Base-by-base conservation (phyloP, 345 rosid species). In the Tarenaya hassleriana region DNA sequence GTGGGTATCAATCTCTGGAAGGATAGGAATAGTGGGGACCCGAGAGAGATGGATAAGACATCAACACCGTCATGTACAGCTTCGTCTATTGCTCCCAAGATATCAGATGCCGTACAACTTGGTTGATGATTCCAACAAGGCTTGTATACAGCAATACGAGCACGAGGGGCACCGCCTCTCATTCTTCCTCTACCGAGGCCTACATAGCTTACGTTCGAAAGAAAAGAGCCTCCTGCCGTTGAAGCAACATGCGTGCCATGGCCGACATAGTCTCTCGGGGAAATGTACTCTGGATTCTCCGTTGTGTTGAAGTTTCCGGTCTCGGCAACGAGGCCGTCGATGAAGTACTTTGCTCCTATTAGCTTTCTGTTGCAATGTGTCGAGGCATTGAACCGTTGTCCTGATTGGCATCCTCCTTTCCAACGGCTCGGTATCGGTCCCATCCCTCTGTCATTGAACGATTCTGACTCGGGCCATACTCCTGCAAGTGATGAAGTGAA, bases 11-110 rank as follows among this genome's bases (percentile, higher is more conserved):
- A 53, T 69, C 15, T 73, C 74, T 41, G 69, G 34, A 37, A 50
- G 56, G 10, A 61, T 7, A 51, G 76, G 82, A n/a, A n/a, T n/a
- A n/a, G n/a, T n/a, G n/a, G n/a, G n/a, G n/a, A n/a, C n/a, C 75
- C 77, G 9, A 78, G 68, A 7, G 80, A 75, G 16, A 78, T 42
- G 0, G 83, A 78, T 20, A 78, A 11, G 33, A 78, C 56, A 55
- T 78, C 72, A 37, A 78, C 80, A 13, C 80, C 77, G 14, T 75
- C 83, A 17, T 78, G 70, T 46, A 75, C 72, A 35, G 83, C 76
- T 47, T 72, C 70, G 40, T 78, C 83, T 52, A 78, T 72, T 20
- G 73, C 77, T 61, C 72, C 69, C 57, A 78, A 52, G 18, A 78
- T 59, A 32, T 78, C 83, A 7, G 75, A 71, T 15, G 62, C 51